Evolutionary conservation across 2,329 filamentous ascomycete genomes (phyloP).

Genomic region (Ophiosphaerella narmari): DNA sequence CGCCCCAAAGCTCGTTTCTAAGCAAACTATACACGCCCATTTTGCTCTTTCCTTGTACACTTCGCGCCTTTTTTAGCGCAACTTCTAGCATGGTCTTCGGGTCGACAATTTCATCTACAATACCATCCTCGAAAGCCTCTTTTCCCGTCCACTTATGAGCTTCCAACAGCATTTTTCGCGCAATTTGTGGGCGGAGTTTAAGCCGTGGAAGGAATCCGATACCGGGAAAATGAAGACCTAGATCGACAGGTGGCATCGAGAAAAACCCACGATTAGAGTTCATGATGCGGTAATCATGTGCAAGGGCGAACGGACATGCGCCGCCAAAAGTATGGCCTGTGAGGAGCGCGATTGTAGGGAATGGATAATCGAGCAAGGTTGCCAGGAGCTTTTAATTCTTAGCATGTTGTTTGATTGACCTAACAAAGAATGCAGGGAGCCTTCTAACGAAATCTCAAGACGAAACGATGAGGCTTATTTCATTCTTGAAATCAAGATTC

Average conservation of each 20-base stretch:
- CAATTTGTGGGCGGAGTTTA: constrained; percentile 57
- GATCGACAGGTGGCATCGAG: constrained; percentile 56
- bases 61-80: constrained; percentile 53
- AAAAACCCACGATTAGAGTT: constrained; percentile 39
- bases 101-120: constrained; percentile 58
- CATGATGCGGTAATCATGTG: constrained; percentile 55
- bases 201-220: constrained; percentile 58
- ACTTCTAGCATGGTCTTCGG: constrained; percentile 54
- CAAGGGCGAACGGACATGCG: constrained; percentile 53
- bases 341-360: constrained; percentile 54
- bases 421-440: constrained; percentile 20
- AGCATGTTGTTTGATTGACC: constrained; percentile 27
- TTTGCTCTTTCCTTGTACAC: constrained; percentile 49
- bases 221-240: constrained; percentile 61
- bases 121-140: constrained; percentile 57
- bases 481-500: not conserved
- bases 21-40: constrained; percentile 59
- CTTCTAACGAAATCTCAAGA: not conserved
- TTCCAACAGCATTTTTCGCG: constrained; percentile 61
- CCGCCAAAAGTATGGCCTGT: constrained; percentile 58
- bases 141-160: constrained; percentile 60
- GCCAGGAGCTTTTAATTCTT: constrained; percentile 45
- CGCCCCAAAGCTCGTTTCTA: constrained; percentile 59
- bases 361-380: constrained; percentile 55
- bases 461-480: not conserved